These are phyloP conservation scores for Rhizopogon sp. DNA, from an alignment of 768 basidiomycete genomes.

Conservation along the genomic window DNA sequence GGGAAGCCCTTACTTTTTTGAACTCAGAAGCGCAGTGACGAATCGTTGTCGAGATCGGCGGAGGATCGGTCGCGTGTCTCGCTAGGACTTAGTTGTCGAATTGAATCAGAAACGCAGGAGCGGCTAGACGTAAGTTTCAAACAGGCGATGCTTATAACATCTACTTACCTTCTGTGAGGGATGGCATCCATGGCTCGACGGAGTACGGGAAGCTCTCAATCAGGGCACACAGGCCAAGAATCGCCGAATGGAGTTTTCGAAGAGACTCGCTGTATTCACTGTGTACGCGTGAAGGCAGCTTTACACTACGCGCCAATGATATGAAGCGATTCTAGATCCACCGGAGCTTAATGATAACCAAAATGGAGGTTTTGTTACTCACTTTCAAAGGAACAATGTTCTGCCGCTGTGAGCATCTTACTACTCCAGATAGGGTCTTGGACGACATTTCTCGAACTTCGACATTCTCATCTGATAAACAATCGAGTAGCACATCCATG, in stretches of 20 bases:
- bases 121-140: neutral
- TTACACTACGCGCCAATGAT: slow-evolving; percentile 50
- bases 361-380: slow-evolving; percentile 9
- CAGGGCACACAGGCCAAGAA: slow-evolving; percentile 90
- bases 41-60: slow-evolving; percentile 88
- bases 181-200: slow-evolving; percentile 89
- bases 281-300: slow-evolving; percentile 65
- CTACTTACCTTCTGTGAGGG: slow-evolving; percentile 65
- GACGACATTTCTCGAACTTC: slow-evolving; percentile 93
- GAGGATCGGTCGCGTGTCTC: slow-evolving; percentile 76
- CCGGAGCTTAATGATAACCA: slow-evolving; percentile 1
- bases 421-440: slow-evolving; percentile 77
- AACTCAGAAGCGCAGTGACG: slow-evolving; percentile 81
- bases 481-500: slow-evolving; percentile 80
- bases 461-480: slow-evolving; percentile 84
- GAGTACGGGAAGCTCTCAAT: slow-evolving; percentile 96
- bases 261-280: slow-evolving; percentile 68
- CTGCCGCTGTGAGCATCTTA: slow-evolving; percentile 86
- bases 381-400: slow-evolving; percentile 84
- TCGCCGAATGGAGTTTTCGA: slow-evolving; percentile 78
- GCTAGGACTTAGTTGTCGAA: slow-evolving; percentile 51
- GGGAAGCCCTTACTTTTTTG: slow-evolving; percentile 60
- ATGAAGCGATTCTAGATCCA: slow-evolving; percentile 72
- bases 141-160: neutral
- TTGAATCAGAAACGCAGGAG: slow-evolving; percentile 1